Base-by-base conservation (phyloP, 1,284 basidiomycete genomes). In the Leccinum pseudoinsigne region DNA sequence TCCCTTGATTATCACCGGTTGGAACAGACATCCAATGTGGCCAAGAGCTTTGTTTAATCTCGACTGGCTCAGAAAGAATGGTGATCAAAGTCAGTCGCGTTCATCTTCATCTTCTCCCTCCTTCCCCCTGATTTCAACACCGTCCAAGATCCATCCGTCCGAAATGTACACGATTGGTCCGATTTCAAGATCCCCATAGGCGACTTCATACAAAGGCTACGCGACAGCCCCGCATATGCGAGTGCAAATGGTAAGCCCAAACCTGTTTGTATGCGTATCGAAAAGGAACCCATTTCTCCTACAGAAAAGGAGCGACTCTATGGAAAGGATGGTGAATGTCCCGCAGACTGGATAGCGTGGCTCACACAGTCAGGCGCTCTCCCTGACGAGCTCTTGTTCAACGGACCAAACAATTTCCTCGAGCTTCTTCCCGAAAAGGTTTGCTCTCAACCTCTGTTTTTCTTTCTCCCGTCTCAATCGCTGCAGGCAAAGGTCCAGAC, bases 271-370 rank as follows among this genome's bases (percentile, higher is more conserved):
- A 16, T 23, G 11, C 55, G 5, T 12, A n/a, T 11, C 6, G 34
- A 14, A 7, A 42, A 59, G 26, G 23, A 10, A 9, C 40, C 54
- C 1, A 56, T 2, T 6, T 23, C 38, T 40, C 64, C 42, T 67
- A 62, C 67, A 90, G 90, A 90, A 66, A 67, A 71, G 3, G 81
- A 84, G 70, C 78, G 87, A 23, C 77, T 86, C 10, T 93, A 93
- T 67, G 90, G 87, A 23, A 93, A 93, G 71, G 91, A 93, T 69
- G 81, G 82, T 1, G 77, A 82, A 10, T 92, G 90, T 71, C 91
- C 90, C 0, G 21, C 68, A 23, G 69, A 77, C 68, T 93, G 90
- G 89, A 78, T 77, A 16, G 65, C 83, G 3, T 90, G 88, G 86
- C 75, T 93, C 16, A 68, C 78, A 9, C 65, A 69, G 0, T 72